Evolutionary conservation across 768 basidiomycete species (phyloP), one percentile per base, ranked within the genome.

Genomic region (Leccinum fibrillosum): DNA sequence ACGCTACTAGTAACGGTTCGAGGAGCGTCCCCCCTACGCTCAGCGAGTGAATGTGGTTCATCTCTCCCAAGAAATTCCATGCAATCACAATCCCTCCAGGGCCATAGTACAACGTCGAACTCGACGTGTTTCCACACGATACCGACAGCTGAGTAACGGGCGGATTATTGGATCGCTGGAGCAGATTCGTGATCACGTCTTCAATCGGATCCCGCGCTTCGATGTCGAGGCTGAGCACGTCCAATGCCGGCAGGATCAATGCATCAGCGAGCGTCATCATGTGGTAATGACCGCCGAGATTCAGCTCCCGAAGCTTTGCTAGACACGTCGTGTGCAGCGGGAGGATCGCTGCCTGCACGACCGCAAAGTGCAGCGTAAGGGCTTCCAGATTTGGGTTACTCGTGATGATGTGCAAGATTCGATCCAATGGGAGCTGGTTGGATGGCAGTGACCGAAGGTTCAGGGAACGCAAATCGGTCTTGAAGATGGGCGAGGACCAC

Each of bases 121-220:
- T 68, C 34, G 62, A 68, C 23, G 64, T 68, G 48, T 73, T 66
- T 52, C 82, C 80, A 65, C 88, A 89, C 0, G 82, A 84, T 56
- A 91, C 78, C 2, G 84, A 82, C 57, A 92, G 81, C 25, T 79
- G 78, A 11, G 78, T 77, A 8, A 92, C 66, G 0, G 80, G 77
- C 0, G 88, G 86, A 37, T 80, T 74, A 28, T 77, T 76, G 0
- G 87, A 88, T 26, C 89, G 82, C 21, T 78, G 66, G 28, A 89
- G 76, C 47, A 92, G 79, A 53, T 76, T 75, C 13, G 80, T 76
- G 52, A 91, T 82, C n/a, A 80, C 80, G 49, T 90, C 88, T 66
- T 90, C 89, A 56, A 89, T 78, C 0, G 87, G 81, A 60, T 89
- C 87, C n/a, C 90, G 82, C 1, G 84, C 78, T 68, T 90, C 89